Evolutionary conservation across 1,139 yeast genomes (phyloP), one percentile per base, ranked within the genome.

Genomic region (Kurtzmaniella quercitrusa): DNA sequence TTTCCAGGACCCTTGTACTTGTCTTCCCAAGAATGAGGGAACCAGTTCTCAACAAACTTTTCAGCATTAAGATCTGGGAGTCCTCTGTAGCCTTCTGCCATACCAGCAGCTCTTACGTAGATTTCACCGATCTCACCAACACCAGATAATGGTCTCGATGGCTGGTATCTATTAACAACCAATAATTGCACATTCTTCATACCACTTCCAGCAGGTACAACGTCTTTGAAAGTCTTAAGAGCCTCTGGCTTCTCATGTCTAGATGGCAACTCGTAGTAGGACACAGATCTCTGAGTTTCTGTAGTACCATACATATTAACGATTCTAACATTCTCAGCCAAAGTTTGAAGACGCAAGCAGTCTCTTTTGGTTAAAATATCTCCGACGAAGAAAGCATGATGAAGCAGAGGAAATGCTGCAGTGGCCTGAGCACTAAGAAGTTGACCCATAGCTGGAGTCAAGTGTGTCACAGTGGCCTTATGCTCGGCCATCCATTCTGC

Each of bases 361-460:
- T 94, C 98, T 66, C 98, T 84, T 68, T 93, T 93, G 50, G 99
- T 94, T 50, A 94, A 73, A 51, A 94, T 87, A 65, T 94, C 99
- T 55, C 98, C 99, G 21, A 94, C 99, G 58, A 94, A 94, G 72
- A 94, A 94, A 1, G 98, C 98, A 61, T 91, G 97, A 57, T 88
- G 96, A 50, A 94, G 75, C 6, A 81, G 60, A 19, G 96, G 93
- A 59, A 94, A 86, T 45, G 86, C 83, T 5, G 95, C 83, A n/a
- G 86, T 74, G 19, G 98, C 98, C 66, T 93, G 97, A 2, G 98
- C 97, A 50, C 96, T 85, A 55, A 94, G 74, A 47, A 93, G 72
- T 66, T 93, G 99, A 48, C 99, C 99, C 98, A 94, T 93, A 3
- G 98, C 98, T 6, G 99, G 99, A 0, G 99, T 93, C 64, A 93